phyloP scores from a whole-genome alignment of 2,329 filamentous ascomycete genomes.

The Exserohilum turcica region DNA sequence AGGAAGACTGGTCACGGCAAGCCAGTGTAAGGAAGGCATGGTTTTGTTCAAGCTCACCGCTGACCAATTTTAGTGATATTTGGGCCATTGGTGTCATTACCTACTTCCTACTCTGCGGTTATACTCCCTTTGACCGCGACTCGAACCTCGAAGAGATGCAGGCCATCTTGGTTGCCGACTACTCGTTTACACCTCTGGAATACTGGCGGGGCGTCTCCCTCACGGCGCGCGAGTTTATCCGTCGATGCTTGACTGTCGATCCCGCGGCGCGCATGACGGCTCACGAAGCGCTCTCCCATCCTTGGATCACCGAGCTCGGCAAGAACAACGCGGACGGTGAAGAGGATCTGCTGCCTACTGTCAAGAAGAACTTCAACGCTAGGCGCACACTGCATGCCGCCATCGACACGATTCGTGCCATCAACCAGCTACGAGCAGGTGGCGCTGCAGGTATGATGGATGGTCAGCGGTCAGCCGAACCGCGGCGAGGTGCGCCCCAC shows the following conservation, averaged over 20 bases:
- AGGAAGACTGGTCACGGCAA: conserved; percentile 98
- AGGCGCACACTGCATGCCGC: conserved; percentile 68
- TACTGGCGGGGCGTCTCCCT: conserved; percentile 96
- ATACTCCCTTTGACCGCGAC: conserved; percentile 97
- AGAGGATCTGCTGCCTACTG: conserved; percentile 65
- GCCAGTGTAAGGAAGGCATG: conserved; percentile 67
- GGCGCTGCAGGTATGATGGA: conserved; percentile 65
- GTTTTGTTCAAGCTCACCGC: neutral
- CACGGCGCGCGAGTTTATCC: conserved; percentile 86
- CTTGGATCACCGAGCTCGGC: conserved; percentile 66
- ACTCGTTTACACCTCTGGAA: conserved; percentile 89
- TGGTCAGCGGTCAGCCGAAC: conserved; percentile 62
- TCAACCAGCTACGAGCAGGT: conserved; percentile 69
- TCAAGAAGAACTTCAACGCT: conserved; percentile 75
- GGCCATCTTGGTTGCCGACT: conserved; percentile 94
- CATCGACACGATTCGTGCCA: conserved; percentile 70
- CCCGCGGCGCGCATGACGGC: conserved; percentile 86
- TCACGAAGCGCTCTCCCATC: conserved; percentile 71
- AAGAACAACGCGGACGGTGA: conserved; percentile 50
- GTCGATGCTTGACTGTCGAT: conserved; percentile 88
- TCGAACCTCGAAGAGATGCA: conserved; percentile 99
- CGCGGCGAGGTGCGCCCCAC: conserved; percentile 46
- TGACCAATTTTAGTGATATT: conserved; percentile 66
- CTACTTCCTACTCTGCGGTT: conserved; percentile 96
- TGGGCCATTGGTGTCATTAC: conserved; percentile 99